Percentiles rank a stretch among this genome's conserved stretches.
Evolutionary conservation across 169 alveolate species (phyloP).

Genomic region (Sarcocystis neurona): DNA sequence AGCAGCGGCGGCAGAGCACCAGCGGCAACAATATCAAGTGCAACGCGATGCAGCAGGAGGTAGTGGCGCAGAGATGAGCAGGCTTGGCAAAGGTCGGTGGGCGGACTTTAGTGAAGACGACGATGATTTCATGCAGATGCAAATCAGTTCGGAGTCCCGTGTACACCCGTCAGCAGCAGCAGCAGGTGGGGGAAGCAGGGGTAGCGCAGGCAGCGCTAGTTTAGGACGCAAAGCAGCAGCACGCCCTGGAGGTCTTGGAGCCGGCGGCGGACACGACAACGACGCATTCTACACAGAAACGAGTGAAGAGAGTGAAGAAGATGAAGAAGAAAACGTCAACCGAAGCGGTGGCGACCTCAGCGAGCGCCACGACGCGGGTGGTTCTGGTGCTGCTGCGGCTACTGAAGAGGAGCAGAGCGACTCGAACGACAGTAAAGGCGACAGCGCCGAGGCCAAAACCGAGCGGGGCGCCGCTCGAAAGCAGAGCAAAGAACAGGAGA

Average conservation of each 20-base stretch:
- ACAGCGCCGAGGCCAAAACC: background rate
- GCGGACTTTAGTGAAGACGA: constrained; percentile 38
- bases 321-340: background rate
- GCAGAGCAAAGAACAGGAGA: background rate
- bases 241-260: background rate
- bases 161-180: too few species aligned
- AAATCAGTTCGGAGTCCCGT: too few species aligned
- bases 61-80: background rate
- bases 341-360: background rate
- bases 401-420: too few species aligned
- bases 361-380: too few species aligned
- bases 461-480: background rate
- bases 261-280: background rate
- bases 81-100: constrained; percentile 12
- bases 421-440: too few species aligned
- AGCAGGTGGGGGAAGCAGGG: too few species aligned
- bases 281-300: constrained; percentile 27
- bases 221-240: background rate
- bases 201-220: too few species aligned
- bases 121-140: constrained; percentile 35
- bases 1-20: constrained; percentile 12
- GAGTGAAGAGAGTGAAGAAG: background rate
- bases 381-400: too few species aligned
- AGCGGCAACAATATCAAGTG: background rate
- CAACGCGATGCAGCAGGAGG: background rate